Evolutionary conservation across 257 asterid genomes (phyloP), one percentile per base, ranked within the genome.

Genomic region (Solanum pinnatisectum): DNA sequence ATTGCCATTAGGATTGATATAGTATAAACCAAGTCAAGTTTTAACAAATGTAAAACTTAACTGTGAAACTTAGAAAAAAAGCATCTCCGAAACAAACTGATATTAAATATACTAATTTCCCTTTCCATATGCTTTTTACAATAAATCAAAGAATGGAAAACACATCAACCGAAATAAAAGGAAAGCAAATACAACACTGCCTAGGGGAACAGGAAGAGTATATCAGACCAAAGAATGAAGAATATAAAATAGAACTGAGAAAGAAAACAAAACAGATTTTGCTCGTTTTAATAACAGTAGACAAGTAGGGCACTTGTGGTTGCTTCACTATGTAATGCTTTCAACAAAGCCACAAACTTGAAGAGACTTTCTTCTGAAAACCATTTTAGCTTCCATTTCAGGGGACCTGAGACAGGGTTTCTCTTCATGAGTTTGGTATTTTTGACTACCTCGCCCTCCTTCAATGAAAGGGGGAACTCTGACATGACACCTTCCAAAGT

Each of bases 361-460:
- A 46, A 78, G n/a, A 91, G 85, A 74, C 89, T 60, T 86, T 78
- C 93, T 83, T 86, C 88, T 20, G 87, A 87, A 90, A 92, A 90
- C 94, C 93, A 90, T 90, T 89, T 90, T n/a, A 91, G 85, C 91
- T 91, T 93, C 92, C 95, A 92, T 14, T 73, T 87, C 81, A 63
- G 42, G 30, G 52, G 91, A 87, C 88, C 89, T 15, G 88, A 79
- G 79, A 40, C 72, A 15, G 60, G 23, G 27, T 84, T 84, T 22
- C 65, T 87, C 86, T 87, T 56, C 20, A 59, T 2, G 49, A 30
- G 87, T 27, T 39, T 42, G n/a, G 81, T 18, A 81, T 46, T 88
- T 87, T 88, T 68, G 52, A 68, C 85, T 49, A 25, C 30, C 68
- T 39, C 60, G 27, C 52, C 56, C 59, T 89, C 88, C 87, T 88